phyloP scores from a whole-genome alignment of 768 basidiomycete species.

The Russula vinacea region DNA sequence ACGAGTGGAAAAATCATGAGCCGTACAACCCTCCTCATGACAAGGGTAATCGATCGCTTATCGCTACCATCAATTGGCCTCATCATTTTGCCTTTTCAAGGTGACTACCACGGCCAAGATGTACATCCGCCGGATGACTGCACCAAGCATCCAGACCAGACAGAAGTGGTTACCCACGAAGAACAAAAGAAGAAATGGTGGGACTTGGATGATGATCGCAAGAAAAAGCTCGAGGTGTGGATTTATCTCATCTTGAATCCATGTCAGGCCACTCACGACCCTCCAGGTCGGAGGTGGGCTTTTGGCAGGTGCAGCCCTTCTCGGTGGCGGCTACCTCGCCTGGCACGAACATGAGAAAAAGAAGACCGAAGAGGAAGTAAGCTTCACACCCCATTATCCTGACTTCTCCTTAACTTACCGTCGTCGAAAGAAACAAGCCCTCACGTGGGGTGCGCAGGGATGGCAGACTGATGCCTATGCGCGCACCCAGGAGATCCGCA shows the following conservation, averaged over 20 bases:
- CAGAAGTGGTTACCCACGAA: constrained; percentile 40
- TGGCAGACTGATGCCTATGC: constrained; percentile 58
- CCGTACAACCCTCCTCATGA: constrained; percentile 24
- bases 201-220: constrained; percentile 51
- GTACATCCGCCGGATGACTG: constrained; percentile 29
- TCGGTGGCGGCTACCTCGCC: constrained; percentile 51
- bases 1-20: constrained; percentile 23
- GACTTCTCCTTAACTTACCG: not conserved
- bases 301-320: constrained; percentile 48
- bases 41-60: constrained; percentile 22
- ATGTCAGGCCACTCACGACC: not conserved
- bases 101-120: constrained; percentile 16
- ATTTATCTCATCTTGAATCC: not conserved
- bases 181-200: constrained; percentile 56
- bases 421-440: constrained; percentile 46
- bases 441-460: constrained; percentile 46
- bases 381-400: not conserved
- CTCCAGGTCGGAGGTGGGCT: constrained; percentile 63
- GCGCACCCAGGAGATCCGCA: constrained; percentile 51
- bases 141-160: constrained; percentile 33
- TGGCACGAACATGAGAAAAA: constrained; percentile 54
- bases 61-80: not conserved
- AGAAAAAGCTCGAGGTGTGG: constrained; percentile 56
- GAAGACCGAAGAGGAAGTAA: constrained; percentile 55
- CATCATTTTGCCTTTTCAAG: not conserved